These are phyloP conservation scores for Vanderwaltozyma yarrowii DNA, from an alignment of 805 yeast species.

Conservation along the genomic window DNA sequence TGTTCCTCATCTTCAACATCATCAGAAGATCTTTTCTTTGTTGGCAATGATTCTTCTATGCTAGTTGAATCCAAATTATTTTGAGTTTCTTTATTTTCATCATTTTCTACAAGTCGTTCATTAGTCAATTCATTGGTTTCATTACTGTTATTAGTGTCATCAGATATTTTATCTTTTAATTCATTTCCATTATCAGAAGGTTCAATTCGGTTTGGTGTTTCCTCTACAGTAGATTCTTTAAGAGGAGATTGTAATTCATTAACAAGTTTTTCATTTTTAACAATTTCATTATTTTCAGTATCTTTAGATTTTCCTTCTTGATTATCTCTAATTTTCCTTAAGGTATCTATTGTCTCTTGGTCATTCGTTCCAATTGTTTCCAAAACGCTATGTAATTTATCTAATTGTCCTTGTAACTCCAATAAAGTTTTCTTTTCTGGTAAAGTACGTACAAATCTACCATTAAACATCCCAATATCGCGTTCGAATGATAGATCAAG, in stretches of 20 bases:
- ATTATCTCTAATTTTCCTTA: conserved; percentile 10
- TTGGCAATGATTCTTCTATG: not conserved
- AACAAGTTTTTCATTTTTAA: not conserved
- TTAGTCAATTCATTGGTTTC: no score
- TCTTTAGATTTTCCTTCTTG: not conserved
- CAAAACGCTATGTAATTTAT: conserved; percentile 17
- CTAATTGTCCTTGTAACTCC: conserved; percentile 33
- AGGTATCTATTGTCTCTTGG: conserved; percentile 10
- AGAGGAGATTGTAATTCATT: not conserved
- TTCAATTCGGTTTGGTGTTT: no score
- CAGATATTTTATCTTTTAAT: no score
- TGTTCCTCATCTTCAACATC: not conserved
- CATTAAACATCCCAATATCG: conserved; percentile 50
- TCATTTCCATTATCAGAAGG: no score
- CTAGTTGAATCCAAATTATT: not conserved
- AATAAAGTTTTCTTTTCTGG: conserved; percentile 33
- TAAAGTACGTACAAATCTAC: conserved; percentile 40
- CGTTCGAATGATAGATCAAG: conserved; percentile 47
- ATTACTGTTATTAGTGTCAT: not conserved
- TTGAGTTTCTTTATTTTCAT: not conserved
- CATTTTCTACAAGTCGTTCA: not conserved
- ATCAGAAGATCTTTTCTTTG: not conserved
- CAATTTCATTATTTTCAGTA: not conserved
- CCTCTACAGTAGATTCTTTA: no score
- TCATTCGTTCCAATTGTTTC: conserved; percentile 11